Percentiles rank a stretch among this genome's conserved stretches.
Conservation (phyloP, 257 asterid species). For the Scutellaria minor region DNA sequence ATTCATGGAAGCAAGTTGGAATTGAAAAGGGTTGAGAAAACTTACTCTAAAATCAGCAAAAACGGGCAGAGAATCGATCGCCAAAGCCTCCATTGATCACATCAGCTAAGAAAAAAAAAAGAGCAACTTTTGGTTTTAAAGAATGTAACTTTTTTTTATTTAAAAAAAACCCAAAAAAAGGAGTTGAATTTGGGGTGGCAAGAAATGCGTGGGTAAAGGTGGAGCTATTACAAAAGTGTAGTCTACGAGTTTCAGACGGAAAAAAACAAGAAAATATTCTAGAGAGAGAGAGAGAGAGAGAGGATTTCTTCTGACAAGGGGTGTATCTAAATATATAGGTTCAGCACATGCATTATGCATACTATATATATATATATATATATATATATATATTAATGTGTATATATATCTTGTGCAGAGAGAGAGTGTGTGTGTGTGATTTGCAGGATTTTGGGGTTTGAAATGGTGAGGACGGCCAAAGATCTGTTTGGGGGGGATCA, state of each 20-base stretch:
- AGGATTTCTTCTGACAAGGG: slow-evolving; percentile 30
- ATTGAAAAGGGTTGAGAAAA: slow-evolving; percentile 27
- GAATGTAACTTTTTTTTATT: neutral
- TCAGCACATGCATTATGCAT: slow-evolving; percentile 34
- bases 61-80: slow-evolving; percentile 49
- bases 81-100: slow-evolving; percentile 55
- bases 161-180: neutral
- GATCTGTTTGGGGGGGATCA: neutral
- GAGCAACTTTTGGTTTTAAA: neutral
- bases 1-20: slow-evolving; percentile 10
- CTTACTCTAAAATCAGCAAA: slow-evolving; percentile 53
- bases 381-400: neutral
- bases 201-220: neutral
- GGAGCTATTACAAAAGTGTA: slow-evolving; percentile 29
- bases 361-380: too few relatives aligned
- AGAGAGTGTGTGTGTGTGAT: neutral
- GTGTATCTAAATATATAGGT: slow-evolving; percentile 23
- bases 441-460: slow-evolving; percentile 23
- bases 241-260: slow-evolving; percentile 43
- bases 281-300: slow-evolving; percentile 39
- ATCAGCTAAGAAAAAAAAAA: neutral
- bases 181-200: slow-evolving; percentile 4
- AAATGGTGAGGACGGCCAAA: slow-evolving; percentile 21
- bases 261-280: slow-evolving; percentile 23
- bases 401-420: neutral